A percentile compares a stretch with the other conserved stretches of the same genome.
Conservation (phyloP, 2,329 filamentous ascomycete genomes). For the Shiraia sp. region DNA sequence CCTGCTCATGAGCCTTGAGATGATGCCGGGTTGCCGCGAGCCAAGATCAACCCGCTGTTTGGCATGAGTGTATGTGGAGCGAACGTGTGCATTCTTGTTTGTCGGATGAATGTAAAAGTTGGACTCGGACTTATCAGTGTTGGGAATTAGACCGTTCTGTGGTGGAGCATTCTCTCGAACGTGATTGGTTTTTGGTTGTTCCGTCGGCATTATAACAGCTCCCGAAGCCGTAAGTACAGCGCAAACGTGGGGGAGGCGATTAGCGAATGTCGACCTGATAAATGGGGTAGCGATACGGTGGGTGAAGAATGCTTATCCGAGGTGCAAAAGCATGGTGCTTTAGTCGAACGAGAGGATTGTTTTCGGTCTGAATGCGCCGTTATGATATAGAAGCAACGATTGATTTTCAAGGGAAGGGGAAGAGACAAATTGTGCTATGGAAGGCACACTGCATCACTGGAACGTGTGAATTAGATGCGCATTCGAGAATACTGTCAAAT, state of each 20-base stretch:
- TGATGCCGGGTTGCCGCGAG: not conserved
- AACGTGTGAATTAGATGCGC: no score
- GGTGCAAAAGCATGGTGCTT: no score
- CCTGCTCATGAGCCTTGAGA: slow-evolving; percentile 4
- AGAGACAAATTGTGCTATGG: not conserved
- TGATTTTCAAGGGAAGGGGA: not conserved
- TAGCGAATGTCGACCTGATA: not conserved
- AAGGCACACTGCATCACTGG: no score
- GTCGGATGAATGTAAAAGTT: not conserved
- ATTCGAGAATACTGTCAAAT: no score
- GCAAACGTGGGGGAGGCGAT: no score
- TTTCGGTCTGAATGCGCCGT: no score
- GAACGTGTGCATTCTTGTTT: not conserved
- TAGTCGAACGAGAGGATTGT: no score
- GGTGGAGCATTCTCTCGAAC: not conserved
- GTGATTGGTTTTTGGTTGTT: not conserved
- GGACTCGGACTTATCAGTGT: not conserved
- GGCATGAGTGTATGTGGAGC: not conserved
- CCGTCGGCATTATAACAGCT: not conserved
- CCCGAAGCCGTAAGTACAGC: no score
- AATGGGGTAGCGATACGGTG: not conserved
- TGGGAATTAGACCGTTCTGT: not conserved
- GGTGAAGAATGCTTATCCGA: no score
- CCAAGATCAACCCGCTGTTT: slow-evolving; percentile 2
- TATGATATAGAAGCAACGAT: no score